Percentiles rank a stretch among this genome's conserved stretches.
These are phyloP conservation scores for Epichloe coenophiala DNA, from an alignment of 2,329 filamentous ascomycete genomes.

Conservation along the genomic window DNA sequence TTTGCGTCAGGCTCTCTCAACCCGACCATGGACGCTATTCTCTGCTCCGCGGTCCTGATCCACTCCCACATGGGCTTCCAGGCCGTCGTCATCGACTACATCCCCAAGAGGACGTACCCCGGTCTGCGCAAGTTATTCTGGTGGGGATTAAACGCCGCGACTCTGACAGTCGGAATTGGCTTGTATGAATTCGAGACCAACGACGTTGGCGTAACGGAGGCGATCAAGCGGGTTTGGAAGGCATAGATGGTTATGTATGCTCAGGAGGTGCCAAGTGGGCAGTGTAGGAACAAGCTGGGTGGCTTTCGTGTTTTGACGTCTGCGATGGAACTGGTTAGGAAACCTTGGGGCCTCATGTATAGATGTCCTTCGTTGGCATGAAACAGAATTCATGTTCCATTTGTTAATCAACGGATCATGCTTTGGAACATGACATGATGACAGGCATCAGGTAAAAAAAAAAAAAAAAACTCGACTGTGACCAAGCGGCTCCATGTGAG, in stretches of 20 bases:
- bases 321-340: background rate
- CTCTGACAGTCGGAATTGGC: slow-evolving; percentile 69
- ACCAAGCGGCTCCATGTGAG: no score
- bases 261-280: background rate
- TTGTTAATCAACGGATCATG: background rate
- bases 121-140: slow-evolving; percentile 50
- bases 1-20: slow-evolving; percentile 88
- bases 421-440: no score
- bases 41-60: slow-evolving; percentile 71
- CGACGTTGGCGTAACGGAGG: slow-evolving; percentile 87
- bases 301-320: background rate
- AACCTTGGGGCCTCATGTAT: slow-evolving; percentile 5
- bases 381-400: slow-evolving; percentile 6
- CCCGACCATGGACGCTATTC: slow-evolving; percentile 72
- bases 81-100: slow-evolving; percentile 81
- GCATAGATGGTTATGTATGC: slow-evolving; percentile 36
- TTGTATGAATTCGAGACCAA: slow-evolving; percentile 99
- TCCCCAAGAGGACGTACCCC: slow-evolving; percentile 60
- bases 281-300: background rate
- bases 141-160: slow-evolving; percentile 69
- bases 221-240: slow-evolving; percentile 77
- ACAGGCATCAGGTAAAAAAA: no score
- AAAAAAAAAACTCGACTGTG: no score
- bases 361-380: slow-evolving; percentile 8
- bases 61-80: slow-evolving; percentile 96